These are phyloP conservation scores for Hymenoscyphus albidus DNA, from an alignment of 2,329 filamentous ascomycete genomes.

Conservation along the genomic window DNA sequence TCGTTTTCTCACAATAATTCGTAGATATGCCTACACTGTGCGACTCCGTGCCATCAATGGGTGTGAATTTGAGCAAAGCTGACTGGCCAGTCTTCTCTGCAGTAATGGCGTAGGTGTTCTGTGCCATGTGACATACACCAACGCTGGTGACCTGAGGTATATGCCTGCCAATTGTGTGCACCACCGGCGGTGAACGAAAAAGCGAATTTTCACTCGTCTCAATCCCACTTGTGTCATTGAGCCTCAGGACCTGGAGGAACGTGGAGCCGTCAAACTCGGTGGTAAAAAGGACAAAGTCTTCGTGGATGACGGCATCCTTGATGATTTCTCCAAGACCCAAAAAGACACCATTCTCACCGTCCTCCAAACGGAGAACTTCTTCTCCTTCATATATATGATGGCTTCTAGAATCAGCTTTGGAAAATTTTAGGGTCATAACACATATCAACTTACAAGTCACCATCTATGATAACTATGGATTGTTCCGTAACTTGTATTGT, in stretches of 20 bases:
- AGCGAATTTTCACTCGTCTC: constrained; percentile 13
- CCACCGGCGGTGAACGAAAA: neutral
- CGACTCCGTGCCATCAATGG: constrained; percentile 11
- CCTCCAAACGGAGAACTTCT: constrained; percentile 16
- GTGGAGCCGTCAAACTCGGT: constrained; percentile 16
- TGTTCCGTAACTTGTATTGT: constrained; percentile 54
- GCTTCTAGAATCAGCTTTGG: constrained; percentile 7
- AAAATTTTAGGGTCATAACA: neutral
- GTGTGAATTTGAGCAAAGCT: constrained; percentile 22
- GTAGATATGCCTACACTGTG: constrained; percentile 16
- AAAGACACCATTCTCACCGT: neutral
- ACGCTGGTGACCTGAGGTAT: constrained; percentile 22
- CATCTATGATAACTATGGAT: constrained; percentile 28
- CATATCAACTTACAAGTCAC: neutral
- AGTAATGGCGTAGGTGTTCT: constrained; percentile 19
- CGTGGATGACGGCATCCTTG: constrained; percentile 25
- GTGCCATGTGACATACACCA: constrained; percentile 14
- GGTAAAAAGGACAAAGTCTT: constrained; percentile 27
- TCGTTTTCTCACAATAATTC: neutral
- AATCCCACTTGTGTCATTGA: constrained; percentile 11
- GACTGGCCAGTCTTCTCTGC: constrained; percentile 19
- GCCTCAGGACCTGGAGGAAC: constrained; percentile 23
- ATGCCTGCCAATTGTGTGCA: constrained; percentile 20
- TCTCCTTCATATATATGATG: constrained; percentile 14
- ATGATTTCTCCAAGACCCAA: constrained; percentile 20